Base-by-base conservation (phyloP, 2,329 filamentous ascomycete species). In the Aotearoamyces nothofagi region DNA sequence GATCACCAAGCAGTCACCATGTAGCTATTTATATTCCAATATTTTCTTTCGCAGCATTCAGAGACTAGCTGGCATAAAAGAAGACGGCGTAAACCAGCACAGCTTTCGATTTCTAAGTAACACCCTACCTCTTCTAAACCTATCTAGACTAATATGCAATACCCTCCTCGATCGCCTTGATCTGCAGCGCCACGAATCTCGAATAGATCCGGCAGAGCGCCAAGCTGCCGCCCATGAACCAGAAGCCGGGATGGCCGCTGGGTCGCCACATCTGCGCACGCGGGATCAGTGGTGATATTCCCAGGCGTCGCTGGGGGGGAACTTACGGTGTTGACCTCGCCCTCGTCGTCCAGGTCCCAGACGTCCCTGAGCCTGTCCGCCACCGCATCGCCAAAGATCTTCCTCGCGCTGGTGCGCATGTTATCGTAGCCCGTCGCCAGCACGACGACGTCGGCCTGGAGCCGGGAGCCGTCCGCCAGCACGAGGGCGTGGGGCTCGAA, bases 401-500 rank as follows among this genome's bases (percentile, higher is more conserved):
- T 59, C 15, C 56, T 45, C 16, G 60, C 54, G 1, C 54, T 58
- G 0, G 56, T 62, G 9, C 54, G 49, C 60, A 68, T 69, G 37
- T 65, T 67, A 22, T 65, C 54, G 39, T 62, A 70, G 2, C 57
- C 52, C 0, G 53, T 56, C 5, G 54, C 54, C 15, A 58, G 35
- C 3, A 69, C 58, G 2, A 70, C 56, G 12, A 65, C 50, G 39
- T 69, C 64, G 2, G 63, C 60, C 7, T 57, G 50, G 1, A 68
- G 38, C 30, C 52, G 47, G 5, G 45, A 47, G 1, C 61, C 62
- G 38, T 67, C 61, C 3, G 50, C 48, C 7, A 63, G 47, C 4
- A 48, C 34, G 4, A 53, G 36, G 22, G 42, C 49, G 5, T 50
- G 40, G 5, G 47, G 40, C 0, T 52, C 51, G 29, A 67, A 58